phyloP scores from a whole-genome alignment of 139 green algal species.

The Coelastrella sp. region DNA sequence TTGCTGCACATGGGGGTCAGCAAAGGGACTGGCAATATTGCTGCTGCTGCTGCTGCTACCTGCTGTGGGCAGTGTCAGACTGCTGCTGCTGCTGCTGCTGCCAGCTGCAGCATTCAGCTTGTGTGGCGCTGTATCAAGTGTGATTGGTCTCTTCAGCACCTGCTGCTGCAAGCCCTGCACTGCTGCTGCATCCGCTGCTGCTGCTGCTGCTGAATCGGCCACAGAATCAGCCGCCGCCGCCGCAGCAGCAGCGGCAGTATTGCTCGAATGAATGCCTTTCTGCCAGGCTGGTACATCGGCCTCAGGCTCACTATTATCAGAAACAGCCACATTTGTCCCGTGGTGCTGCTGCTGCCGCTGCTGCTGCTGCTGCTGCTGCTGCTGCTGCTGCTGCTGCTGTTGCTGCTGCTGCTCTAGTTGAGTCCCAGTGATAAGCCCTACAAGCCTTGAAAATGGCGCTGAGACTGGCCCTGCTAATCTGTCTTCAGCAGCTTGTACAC shows the following conservation, averaged over 20 bases:
- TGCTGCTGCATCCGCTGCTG: neutral
- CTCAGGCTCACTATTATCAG: too few relatives aligned
- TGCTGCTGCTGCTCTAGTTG: neutral
- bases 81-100: neutral
- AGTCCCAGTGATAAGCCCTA: neutral
- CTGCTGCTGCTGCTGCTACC: neutral
- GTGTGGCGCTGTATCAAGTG: neutral
- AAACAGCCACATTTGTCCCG: too few relatives aligned
- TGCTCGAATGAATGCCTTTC: too few relatives aligned
- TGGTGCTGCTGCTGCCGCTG: neutral
- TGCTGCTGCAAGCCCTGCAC: neutral
- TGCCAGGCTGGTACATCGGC: too few relatives aligned
- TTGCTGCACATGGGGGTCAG: neutral
- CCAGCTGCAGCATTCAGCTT: neutral
- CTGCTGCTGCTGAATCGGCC: neutral
- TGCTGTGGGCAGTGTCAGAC: neutral
- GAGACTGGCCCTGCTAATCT: neutral
- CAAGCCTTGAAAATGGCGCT: too few relatives aligned
- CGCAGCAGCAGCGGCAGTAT: neutral
- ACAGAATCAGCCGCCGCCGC: neutral
- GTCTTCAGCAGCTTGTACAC: neutral
- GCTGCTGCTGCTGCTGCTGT: neutral
- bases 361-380: slow-evolving; percentile 9
- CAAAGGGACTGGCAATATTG: neutral
- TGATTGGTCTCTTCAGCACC: neutral